Evolutionary conservation across 1,139 yeast genomes (phyloP), one percentile per base, ranked within the genome.

Genomic region (Geotrichum siamense): DNA sequence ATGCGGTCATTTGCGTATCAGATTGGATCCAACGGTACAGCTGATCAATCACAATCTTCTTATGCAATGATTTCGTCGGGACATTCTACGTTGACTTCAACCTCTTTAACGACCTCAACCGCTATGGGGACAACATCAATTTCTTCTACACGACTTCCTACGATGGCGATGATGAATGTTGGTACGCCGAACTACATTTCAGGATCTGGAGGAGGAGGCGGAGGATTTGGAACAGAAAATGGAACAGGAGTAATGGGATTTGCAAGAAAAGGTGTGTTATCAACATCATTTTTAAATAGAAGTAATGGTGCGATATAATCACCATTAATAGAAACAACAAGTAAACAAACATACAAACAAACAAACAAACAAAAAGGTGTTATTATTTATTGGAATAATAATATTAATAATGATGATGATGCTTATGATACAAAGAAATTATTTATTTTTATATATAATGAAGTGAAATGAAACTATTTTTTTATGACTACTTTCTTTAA

Each of bases 1-100:
- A 30, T 60, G 45, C 48, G 60, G 30, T 50, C 57, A 5, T 53
- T 60, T 48, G 61, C 44, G 2, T 32, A 38, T 13, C 41, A 40
- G 15, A 35, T 40, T 13, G 34, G 32, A 10, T 21, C 47, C 10
- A 9, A 31, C 9, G 28, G 26, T 23, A 23, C 9, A 8, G 26
- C 26, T 6, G 9, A 6, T 6, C 26, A 6, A 10, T 10, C 26
- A 10, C 26, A 8, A 10, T 8, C 10, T 6, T 8, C 10, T 6
- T 6, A 10, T 6, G 6, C 26, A 8, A 23, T 10, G 10, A 23
- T 23, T 6, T 8, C 26, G 10, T 10, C 26, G 26, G 26, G 26
- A 8, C 26, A 23, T 6, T 23, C 10, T 6, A 23, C n/a, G n/a
- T n/a, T n/a, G 29, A 2, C 8, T 29, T 9, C n/a, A 21, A 12